These are phyloP conservation scores for Malus sieversii DNA, from an alignment of 306 rosid genomes.

Conservation along the genomic window DNA sequence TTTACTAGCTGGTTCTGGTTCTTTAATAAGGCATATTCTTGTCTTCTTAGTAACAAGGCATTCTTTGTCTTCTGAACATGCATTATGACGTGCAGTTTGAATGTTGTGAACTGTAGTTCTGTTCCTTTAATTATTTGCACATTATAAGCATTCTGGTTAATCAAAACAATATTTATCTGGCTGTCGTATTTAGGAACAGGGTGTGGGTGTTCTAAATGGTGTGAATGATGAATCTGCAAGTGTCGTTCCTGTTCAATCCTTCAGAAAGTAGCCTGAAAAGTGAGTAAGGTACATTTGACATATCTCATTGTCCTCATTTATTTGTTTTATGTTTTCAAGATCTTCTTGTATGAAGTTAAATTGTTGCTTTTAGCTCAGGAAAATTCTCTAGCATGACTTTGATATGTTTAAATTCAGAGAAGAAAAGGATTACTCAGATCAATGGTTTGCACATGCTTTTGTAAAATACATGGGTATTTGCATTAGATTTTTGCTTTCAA, in stretches of 20 bases:
- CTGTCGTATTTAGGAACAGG: slow-evolving; percentile 18
- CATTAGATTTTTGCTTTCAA: background rate
- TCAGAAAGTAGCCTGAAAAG: slow-evolving; percentile 23
- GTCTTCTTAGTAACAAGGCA: background rate
- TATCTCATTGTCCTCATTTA: background rate
- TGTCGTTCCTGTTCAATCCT: slow-evolving; percentile 26
- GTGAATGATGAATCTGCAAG: slow-evolving; percentile 28
- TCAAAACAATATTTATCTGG: background rate
- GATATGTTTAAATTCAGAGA: background rate
- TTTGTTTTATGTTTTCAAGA: background rate
- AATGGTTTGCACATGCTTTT: background rate
- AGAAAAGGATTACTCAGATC: background rate
- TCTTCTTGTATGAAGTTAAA: background rate
- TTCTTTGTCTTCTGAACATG: background rate
- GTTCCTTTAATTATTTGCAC: slow-evolving; percentile 6
- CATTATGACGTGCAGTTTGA: background rate
- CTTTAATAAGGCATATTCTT: background rate
- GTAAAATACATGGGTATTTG: background rate
- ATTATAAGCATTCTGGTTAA: background rate
- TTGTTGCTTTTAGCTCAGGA: background rate
- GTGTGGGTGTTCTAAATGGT: slow-evolving; percentile 23
- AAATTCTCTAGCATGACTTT: background rate
- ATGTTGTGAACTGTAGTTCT: background rate
- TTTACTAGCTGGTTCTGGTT: background rate
- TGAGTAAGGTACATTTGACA: slow-evolving; percentile 13